Percentiles rank a stretch among this genome's conserved stretches.
phyloP scores from a whole-genome alignment of 495 filamentous ascomycete species.

The Penicillium waksmanii region DNA sequence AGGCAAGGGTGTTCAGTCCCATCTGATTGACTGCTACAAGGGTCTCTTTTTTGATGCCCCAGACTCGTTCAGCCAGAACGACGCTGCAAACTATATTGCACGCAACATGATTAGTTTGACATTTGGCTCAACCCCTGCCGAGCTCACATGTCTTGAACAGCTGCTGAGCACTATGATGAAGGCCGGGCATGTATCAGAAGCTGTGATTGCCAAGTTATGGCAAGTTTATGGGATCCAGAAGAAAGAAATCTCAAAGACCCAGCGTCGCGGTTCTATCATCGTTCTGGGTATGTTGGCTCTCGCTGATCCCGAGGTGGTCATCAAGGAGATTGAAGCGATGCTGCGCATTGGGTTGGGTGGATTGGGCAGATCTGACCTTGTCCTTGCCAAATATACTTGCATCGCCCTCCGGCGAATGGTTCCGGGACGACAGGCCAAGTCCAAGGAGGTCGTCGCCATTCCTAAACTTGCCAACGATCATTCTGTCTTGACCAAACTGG shows the following conservation, averaged over 20 bases:
- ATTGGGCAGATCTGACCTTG: conserved; percentile 78
- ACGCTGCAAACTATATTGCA: conserved; percentile 93
- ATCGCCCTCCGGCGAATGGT: conserved; percentile 89
- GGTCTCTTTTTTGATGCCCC: conserved; percentile 95
- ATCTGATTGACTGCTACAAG: conserved; percentile 97
- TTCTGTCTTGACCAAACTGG: conserved; percentile 76
- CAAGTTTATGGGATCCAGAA: conserved; percentile 95
- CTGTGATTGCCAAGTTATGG: conserved; percentile 92
- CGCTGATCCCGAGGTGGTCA: conserved; percentile 87
- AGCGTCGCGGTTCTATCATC: conserved; percentile 91
- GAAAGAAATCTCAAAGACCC: conserved; percentile 89
- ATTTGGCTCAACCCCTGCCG: conserved; percentile 90
- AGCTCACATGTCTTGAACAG: conserved; percentile 94
- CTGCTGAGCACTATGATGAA: conserved; percentile 98
- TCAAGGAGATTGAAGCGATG: conserved; percentile 92
- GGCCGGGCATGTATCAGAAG: conserved; percentile 78
- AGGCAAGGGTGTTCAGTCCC: conserved; percentile 95
- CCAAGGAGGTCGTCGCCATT: conserved; percentile 66
- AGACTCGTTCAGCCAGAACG: conserved; percentile 81
- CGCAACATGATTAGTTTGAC: conserved; percentile 99
- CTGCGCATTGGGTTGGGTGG: conserved; percentile 84
- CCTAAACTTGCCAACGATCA: conserved; percentile 90
- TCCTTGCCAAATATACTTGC: conserved; percentile 92
- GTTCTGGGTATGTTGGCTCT: conserved; percentile 96
- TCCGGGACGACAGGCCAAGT: conserved; percentile 77